A percentile compares a stretch with the other conserved stretches of the same genome.
phyloP scores from a whole-genome alignment of 257 asterid species.

The Misopates orontium region DNA sequence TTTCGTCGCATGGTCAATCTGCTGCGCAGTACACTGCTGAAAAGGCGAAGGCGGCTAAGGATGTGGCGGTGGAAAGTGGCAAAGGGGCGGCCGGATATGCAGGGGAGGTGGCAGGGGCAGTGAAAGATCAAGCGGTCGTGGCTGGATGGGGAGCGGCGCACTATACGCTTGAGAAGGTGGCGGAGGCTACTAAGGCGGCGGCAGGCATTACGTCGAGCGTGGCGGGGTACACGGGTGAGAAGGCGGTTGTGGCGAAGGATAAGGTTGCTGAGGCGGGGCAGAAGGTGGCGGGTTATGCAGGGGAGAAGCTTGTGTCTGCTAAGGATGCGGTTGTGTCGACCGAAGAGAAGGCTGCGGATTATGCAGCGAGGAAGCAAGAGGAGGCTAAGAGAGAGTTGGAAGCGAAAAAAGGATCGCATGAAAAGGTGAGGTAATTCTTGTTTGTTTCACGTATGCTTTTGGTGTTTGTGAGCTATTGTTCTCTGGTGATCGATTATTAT shows the following conservation, averaged over 20 bases:
- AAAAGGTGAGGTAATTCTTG: slow-evolving; percentile 29
- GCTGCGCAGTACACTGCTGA: slow-evolving; percentile 28
- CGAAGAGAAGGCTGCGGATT: slow-evolving; percentile 65
- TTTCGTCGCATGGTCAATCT: slow-evolving; percentile 21
- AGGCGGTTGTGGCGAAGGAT: slow-evolving; percentile 50
- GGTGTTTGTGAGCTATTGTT: too few relatives aligned
- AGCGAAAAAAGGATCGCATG: slow-evolving; percentile 30
- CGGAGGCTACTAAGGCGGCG: slow-evolving; percentile 57
- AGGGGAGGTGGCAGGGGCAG: slow-evolving; percentile 48
- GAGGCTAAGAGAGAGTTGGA: slow-evolving; percentile 50
- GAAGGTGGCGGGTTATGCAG: slow-evolving; percentile 27
- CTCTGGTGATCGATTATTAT: background rate
- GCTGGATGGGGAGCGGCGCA: slow-evolving; percentile 87
- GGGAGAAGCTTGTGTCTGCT: slow-evolving; percentile 53
- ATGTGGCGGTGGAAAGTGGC: slow-evolving; percentile 47
- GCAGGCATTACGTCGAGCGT: slow-evolving; percentile 52
- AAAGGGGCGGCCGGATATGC: slow-evolving; percentile 55
- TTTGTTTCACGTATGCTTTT: too few relatives aligned
- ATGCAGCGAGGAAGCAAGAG: slow-evolving; percentile 64
- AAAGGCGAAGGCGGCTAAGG: slow-evolving; percentile 42
- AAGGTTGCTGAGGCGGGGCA: slow-evolving; percentile 66
- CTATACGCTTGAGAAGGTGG: slow-evolving; percentile 57
- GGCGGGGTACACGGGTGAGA: slow-evolving; percentile 55
- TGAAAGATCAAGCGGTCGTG: slow-evolving; percentile 58
- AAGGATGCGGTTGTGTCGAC: slow-evolving; percentile 58